Conservation (phyloP, 106 monocot genomes). For the Cymbidium sinense region DNA sequence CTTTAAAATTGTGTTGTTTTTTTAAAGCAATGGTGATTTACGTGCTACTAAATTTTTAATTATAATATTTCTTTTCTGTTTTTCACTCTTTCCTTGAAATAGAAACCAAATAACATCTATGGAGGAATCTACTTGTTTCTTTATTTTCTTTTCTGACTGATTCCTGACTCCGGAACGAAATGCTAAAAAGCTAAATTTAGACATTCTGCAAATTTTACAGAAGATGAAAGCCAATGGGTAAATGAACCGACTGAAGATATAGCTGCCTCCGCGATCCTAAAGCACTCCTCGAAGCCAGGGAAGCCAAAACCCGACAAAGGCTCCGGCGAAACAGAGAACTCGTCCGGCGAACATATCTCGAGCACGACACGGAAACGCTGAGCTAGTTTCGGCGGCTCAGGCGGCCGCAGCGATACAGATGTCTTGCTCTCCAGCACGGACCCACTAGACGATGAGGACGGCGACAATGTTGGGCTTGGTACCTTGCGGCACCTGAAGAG, state of each 20-base stretch:
- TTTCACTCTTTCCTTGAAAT: too few species aligned
- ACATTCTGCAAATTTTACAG: not conserved
- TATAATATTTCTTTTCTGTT: too few species aligned
- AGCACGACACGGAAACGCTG: constrained; percentile 39
- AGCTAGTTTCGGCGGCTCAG: constrained; percentile 16
- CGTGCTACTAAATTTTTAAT: too few species aligned
- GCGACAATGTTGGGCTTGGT: constrained; percentile 2
- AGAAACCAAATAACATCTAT: too few species aligned
- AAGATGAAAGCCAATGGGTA: not conserved
- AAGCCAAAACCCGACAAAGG: constrained; percentile 38
- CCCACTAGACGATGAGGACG: not conserved
- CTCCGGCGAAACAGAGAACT: constrained; percentile 69
- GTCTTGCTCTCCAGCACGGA: not conserved
- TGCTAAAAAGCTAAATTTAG: not conserved
- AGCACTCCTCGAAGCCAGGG: constrained; percentile 61
- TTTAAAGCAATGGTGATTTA: too few species aligned
- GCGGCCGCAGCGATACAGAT: constrained; percentile 5
- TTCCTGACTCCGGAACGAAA: not conserved
- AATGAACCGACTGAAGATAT: constrained; percentile 12
- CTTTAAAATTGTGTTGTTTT: too few species aligned
- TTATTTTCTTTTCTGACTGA: not conserved
- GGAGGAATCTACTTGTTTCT: not conserved
- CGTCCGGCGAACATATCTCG: constrained; percentile 73
- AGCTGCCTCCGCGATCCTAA: constrained; percentile 34
- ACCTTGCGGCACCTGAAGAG: constrained; percentile 65